Evolutionary conservation across 345 rosid species (phyloP), one percentile per base, ranked within the genome.

Genomic region (Brassica carinata): DNA sequence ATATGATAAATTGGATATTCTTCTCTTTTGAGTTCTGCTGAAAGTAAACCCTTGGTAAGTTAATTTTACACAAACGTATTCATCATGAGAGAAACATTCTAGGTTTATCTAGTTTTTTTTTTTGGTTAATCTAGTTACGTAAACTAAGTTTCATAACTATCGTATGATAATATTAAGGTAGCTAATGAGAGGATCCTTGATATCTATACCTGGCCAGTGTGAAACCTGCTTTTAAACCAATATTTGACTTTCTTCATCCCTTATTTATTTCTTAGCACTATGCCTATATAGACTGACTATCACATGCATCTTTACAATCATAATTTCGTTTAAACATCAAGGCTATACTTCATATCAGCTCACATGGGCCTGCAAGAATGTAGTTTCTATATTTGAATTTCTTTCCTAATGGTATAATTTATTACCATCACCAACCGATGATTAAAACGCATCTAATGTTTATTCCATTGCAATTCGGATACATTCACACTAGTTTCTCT

Each of bases 381-480:
- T 33, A 64, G 62, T 67, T 80, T 33, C 71, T 34, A 69, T 18
- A 0, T 74, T 33, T 69, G 13, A 34, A 17, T 53, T 53, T 53
- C 58, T 53, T 33, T 62, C 69, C 66, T 61, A 34, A 23, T 72
- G 31, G 10, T 69, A 23, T 61, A 61, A 74, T 69, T 74, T 69
- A 80, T 75, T 62, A 64, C 64, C 36, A 2, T 43, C 66, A 80
- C 75, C 83, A 68, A 71, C 81, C 65, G 11, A 40, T 69, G 23
- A 13, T 30, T 40, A 29, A 61, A 63, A 77, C 19, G 33, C 80
- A 69, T 77, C 34, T 45, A 30, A 77, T 69, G 34, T 19, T 77
- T 69, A 58, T 69, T 27, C 63, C 48, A 23, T 77, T 51, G 57
- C 29, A 63, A 1, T 70, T 77, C 29, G 29, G 26, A 48, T 45